Base-by-base conservation (phyloP, 192 early-diverging fungal species). In the Linnemannia zychae region DNA sequence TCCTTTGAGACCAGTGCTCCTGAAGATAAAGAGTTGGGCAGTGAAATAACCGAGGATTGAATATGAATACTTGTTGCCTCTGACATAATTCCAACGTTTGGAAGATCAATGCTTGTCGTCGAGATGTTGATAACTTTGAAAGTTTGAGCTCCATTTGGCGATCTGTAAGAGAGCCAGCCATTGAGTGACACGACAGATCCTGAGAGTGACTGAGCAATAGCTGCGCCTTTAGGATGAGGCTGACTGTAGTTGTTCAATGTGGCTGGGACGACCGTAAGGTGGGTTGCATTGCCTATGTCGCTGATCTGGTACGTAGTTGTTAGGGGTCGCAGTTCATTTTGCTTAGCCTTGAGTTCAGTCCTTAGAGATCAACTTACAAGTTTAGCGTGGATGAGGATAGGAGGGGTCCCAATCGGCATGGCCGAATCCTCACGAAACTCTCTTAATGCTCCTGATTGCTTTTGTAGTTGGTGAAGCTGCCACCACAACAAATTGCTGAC, bases 401-500 rank as follows among this genome's bases (percentile, higher is more conserved):
- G 67, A 22, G 18, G 22, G 7, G 71, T 66, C 40, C 52, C 68
- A 6, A 20, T 34, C 36, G 67, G n/a, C 76, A 78, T 78, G 17
- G 33, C 28, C 4, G 24, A 28, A 11, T 66, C 68, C 36, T 75
- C 76, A 5, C 33, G 52, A 66, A 78, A 78, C 16, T 67, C 60
- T 7, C 18, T 33, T 18, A 46, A 12, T 3, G 31, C n/a, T 33
- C 17, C 24, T 52, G 49, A 11, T 24, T 33, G 22, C 24, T 22
- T 40, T 7, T 37, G n/a, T 6, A 22, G 72, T 47, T 52, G 72
- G 20, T 52, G 16, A 36, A 85, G 53, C 12, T 76, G 77, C 74
- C 83, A 85, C 68, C 49, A 79, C 3, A 85, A 47, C 47, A 85
- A 36, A 33, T 76, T 85, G 65, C 77, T 85, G 44, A 77, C 77